A percentile compares a stretch with the other conserved stretches of the same genome.
Conservation (phyloP, 2,329 filamentous ascomycete species). For the Fusarium torreyae region DNA sequence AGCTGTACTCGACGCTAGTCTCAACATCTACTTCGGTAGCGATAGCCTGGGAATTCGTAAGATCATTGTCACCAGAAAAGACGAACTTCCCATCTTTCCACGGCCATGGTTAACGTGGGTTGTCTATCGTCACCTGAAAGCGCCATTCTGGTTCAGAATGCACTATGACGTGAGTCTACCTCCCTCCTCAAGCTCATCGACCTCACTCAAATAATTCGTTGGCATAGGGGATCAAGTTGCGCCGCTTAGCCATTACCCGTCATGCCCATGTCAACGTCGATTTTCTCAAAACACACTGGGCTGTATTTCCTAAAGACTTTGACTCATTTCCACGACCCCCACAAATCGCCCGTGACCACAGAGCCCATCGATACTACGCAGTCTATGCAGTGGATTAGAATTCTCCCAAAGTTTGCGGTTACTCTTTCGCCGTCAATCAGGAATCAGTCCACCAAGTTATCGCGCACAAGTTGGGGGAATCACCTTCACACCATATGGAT, state of each 20-base stretch:
- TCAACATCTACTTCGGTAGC: background rate
- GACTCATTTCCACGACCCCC: accelerated
- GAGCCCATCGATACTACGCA: accelerated
- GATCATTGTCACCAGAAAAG: background rate
- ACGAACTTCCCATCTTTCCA: background rate
- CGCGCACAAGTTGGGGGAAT: background rate
- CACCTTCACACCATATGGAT: accelerated
- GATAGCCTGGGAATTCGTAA: background rate
- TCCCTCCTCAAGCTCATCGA: accelerated
- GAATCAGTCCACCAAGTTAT: background rate
- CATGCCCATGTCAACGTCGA: too few relatives aligned
- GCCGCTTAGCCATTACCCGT: background rate
- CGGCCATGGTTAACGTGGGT: background rate
- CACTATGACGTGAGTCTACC: background rate
- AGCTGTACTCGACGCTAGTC: accelerated
- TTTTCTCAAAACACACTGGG: background rate
- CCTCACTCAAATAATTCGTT: background rate
- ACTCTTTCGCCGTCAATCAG: accelerated
- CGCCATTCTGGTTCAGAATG: background rate
- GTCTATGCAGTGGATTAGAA: background rate
- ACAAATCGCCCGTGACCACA: accelerated
- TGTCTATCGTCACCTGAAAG: background rate
- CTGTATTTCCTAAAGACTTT: background rate
- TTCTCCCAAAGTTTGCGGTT: accelerated
- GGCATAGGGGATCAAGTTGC: background rate